Evolutionary conservation across 1,284 basidiomycete species (phyloP).

Genomic region (Sanghuangporus baumii): DNA sequence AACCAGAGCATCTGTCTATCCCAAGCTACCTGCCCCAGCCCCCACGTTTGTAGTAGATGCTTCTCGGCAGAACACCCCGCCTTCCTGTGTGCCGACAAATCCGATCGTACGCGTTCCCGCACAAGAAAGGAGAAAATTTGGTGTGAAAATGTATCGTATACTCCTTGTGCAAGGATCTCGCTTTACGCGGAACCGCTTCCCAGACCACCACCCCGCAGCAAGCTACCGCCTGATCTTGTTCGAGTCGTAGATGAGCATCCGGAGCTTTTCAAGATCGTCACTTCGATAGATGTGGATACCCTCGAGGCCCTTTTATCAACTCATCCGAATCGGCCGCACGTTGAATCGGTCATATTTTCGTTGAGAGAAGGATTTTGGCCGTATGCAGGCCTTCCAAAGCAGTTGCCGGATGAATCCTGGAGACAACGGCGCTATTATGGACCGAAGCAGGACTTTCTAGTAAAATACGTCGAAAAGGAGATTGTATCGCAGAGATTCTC

Average conservation of each 20-base stretch:
- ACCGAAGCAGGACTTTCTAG: neutral
- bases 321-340: constrained; percentile 33
- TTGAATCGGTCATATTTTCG: constrained; percentile 28
- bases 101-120: neutral
- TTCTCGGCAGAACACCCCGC: neutral
- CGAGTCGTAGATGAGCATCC: constrained; percentile 10
- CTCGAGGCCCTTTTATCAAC: constrained; percentile 26
- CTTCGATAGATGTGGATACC: constrained; percentile 29
- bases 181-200: constrained; percentile 13
- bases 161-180: constrained; percentile 9
- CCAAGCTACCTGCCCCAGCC: neutral
- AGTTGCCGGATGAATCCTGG: constrained; percentile 26
- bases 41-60: constrained; percentile 9
- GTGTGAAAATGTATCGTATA: constrained; percentile 2
- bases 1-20: constrained; percentile 3
- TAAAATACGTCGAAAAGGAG: constrained; percentile 24
- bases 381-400: constrained; percentile 27
- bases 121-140: neutral
- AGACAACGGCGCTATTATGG: constrained; percentile 6
- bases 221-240: constrained; percentile 7
- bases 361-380: constrained; percentile 38
- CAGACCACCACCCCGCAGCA: neutral
- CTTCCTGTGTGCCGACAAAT: neutral
- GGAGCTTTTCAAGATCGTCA: constrained; percentile 31
- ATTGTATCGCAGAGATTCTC: constrained; percentile 31